A percentile compares a stretch with the other conserved stretches of the same genome.
Conservation (phyloP, 192 early-diverging fungal species). For the Funneliformis mosseae region DNA sequence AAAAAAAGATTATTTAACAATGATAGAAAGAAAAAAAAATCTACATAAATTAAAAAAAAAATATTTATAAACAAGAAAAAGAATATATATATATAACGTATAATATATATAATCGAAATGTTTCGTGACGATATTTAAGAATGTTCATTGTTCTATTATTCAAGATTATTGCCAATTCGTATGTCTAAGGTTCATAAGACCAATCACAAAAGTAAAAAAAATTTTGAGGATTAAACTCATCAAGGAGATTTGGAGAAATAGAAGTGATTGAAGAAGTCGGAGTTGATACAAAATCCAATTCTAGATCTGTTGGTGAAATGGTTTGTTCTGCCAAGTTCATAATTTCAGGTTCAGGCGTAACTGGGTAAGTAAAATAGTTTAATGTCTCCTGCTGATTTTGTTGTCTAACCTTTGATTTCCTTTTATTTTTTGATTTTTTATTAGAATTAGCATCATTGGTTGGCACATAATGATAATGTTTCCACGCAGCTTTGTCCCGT, state of each 20-base stretch:
- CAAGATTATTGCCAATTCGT: no score
- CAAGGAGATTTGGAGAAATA: no score
- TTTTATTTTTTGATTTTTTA: background rate
- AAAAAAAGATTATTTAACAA: background rate
- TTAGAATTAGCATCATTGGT: background rate
- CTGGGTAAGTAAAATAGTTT: background rate
- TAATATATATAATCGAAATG: background rate
- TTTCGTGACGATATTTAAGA: background rate
- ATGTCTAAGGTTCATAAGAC: no score
- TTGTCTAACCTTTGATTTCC: background rate
- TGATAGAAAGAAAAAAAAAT: background rate
- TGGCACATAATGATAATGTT: conserved; percentile 2
- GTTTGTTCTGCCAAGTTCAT: no score
- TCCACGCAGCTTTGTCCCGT: background rate
- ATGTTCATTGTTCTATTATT: background rate
- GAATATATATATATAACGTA: background rate
- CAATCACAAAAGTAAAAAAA: no score
- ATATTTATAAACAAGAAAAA: background rate
- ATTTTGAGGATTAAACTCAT: no score
- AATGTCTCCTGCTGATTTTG: background rate
- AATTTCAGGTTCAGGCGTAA: no score
- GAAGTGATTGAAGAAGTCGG: no score
- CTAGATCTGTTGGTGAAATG: no score
- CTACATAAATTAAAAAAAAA: background rate
- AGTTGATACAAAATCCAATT: no score